A percentile compares a stretch with the other conserved stretches of the same genome.
These are phyloP conservation scores for Alnus glutinosa DNA, from an alignment of 306 rosid species.

Conservation along the genomic window DNA sequence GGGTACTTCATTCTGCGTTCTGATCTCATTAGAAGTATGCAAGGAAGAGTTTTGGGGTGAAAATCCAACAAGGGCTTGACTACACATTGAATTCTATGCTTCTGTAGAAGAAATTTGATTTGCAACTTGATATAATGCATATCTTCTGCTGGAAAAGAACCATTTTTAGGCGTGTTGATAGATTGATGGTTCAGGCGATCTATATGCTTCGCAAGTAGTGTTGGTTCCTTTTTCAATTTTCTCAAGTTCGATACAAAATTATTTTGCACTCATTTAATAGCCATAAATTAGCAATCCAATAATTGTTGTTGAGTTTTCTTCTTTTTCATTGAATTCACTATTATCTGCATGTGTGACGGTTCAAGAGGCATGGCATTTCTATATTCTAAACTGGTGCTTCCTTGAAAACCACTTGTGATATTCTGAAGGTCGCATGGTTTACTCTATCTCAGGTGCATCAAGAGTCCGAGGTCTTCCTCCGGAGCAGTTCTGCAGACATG, in stretches of 20 bases:
- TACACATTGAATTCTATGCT: not conserved
- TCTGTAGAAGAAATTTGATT: not conserved
- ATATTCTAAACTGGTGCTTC: slow-evolving; percentile 5
- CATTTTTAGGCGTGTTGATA: not conserved
- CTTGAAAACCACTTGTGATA: slow-evolving; percentile 21
- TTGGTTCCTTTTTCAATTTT: not conserved
- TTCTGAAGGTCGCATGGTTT: slow-evolving; percentile 20
- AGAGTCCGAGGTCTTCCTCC: slow-evolving; percentile 71
- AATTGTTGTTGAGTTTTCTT: not conserved
- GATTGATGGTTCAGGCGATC: not conserved
- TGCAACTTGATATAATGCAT: not conserved
- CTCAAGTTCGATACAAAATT: not conserved
- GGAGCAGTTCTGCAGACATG: slow-evolving; percentile 76
- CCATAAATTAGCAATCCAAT: not conserved
- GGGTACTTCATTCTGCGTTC: not conserved
- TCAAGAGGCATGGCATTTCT: not conserved
- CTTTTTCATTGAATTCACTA: not conserved
- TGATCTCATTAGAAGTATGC: not conserved
- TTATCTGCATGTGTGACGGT: slow-evolving; percentile 7
- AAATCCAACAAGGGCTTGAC: not conserved
- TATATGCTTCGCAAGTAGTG: not conserved
- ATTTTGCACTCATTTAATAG: not conserved
- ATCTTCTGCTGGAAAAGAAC: not conserved
- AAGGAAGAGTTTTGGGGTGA: not conserved
- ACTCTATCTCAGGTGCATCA: slow-evolving; percentile 70